phyloP scores from a whole-genome alignment of 495 filamentous ascomycete species.

The Jackrogersella multiformis region DNA sequence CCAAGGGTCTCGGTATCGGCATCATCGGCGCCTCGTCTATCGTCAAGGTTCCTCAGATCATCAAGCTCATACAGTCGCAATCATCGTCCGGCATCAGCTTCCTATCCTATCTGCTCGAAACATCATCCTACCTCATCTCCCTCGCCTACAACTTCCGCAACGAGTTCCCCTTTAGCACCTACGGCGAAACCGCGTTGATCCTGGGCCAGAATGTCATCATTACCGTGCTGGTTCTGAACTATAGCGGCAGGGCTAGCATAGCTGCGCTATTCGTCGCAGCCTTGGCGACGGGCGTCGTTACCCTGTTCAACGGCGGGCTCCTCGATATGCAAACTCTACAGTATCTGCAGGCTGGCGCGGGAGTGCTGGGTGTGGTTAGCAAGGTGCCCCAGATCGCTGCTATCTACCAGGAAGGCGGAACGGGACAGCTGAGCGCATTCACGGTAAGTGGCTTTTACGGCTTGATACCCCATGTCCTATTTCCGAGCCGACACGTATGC shows the following conservation, averaged over 20 bases:
- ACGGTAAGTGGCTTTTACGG: constrained; percentile 68
- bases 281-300: constrained; percentile 70
- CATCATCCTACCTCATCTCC: constrained; percentile 80
- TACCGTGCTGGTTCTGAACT: constrained; percentile 82
- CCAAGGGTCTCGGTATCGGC: constrained; percentile 89
- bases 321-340: constrained; percentile 73
- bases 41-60: constrained; percentile 94
- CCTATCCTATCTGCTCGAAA: constrained; percentile 91
- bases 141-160: constrained; percentile 90
- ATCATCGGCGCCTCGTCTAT: constrained; percentile 88
- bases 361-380: constrained; percentile 81
- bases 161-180: constrained; percentile 94
- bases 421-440: constrained; percentile 95
- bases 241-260: constrained; percentile 65
- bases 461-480: background rate
- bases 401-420: constrained; percentile 83
- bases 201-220: constrained; percentile 91
- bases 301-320: constrained; percentile 73
- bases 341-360: constrained; percentile 85
- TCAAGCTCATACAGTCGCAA: constrained; percentile 83
- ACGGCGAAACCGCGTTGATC: constrained; percentile 91
- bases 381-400: constrained; percentile 92
- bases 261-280: constrained; percentile 80
- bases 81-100: constrained; percentile 87
- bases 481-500: background rate